phyloP scores from a whole-genome alignment of 345 rosid species.

The Xanthoceras sorbifolium region DNA sequence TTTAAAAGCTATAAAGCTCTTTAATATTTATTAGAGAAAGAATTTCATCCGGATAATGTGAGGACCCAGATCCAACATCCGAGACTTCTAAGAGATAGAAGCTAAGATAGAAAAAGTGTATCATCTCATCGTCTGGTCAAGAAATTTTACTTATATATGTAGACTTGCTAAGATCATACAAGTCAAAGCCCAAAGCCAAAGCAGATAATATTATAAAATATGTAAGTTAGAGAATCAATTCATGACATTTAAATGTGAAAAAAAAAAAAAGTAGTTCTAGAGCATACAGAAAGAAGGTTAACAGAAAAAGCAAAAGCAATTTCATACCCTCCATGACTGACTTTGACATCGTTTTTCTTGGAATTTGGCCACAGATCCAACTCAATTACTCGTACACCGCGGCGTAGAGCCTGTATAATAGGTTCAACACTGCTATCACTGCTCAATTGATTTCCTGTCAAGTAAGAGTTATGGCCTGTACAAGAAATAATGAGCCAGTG shows the following conservation, averaged over 20 bases:
- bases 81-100: no score
- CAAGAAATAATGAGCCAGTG: slow-evolving; percentile 74
- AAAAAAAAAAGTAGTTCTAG: neutral
- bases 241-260: neutral
- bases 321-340: slow-evolving; percentile 76
- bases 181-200: neutral
- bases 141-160: no score
- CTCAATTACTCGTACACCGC: slow-evolving; percentile 81
- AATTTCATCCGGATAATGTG: no score
- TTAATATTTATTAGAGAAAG: no score
- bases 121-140: no score
- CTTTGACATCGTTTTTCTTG: slow-evolving; percentile 49
- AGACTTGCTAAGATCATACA: no score
- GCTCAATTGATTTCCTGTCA: slow-evolving; percentile 76
- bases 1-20: no score
- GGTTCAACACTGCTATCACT: slow-evolving; percentile 66
- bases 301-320: neutral
- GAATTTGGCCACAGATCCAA: slow-evolving; percentile 84
- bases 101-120: no score
- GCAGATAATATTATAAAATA: no score
- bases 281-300: neutral
- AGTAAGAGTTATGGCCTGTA: slow-evolving; percentile 90
- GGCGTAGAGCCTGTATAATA: slow-evolving; percentile 53
- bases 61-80: no score
- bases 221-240: neutral